Percentiles rank a stretch among this genome's conserved stretches.
Evolutionary conservation across 2,329 filamentous ascomycete species (phyloP).

Genomic region (Talaromyces sp.): DNA sequence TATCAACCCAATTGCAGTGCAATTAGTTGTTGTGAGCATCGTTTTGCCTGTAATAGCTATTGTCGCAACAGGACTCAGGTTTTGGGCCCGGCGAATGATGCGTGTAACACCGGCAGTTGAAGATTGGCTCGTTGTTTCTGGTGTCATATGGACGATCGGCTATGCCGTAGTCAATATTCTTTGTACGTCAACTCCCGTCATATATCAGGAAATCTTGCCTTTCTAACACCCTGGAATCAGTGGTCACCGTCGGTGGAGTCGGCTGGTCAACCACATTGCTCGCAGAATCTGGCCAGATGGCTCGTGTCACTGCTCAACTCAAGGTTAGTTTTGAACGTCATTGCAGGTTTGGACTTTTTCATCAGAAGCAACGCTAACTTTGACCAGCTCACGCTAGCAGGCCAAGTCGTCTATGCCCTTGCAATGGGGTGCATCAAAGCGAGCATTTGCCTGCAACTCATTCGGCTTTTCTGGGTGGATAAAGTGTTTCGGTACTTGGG

Average conservation of each 20-base stretch:
- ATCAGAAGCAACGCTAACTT: too few relatives aligned
- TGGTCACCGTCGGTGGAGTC: constrained; percentile 1
- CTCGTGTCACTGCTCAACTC: neutral
- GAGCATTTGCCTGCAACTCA: constrained; percentile 2
- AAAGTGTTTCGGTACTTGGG: neutral
- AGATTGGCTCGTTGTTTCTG: constrained; percentile 2
- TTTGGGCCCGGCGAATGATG: constrained; percentile 1
- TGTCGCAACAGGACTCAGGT: constrained; percentile 1
- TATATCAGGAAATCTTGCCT: neutral
- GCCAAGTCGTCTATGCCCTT: constrained; percentile 4
- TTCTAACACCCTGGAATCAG: neutral
- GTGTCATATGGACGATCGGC: constrained; percentile 1
- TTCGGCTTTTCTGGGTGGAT: neutral
- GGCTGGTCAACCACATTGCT: constrained; percentile 1
- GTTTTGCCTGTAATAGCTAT: neutral
- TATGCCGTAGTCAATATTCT: constrained; percentile 2
- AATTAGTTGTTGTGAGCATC: neutral
- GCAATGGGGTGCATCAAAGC: constrained; percentile 3
- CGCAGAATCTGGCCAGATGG: neutral
- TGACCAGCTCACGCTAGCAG: neutral
- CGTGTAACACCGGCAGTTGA: neutral
- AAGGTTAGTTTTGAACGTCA: too few relatives aligned
- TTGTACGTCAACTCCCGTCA: neutral
- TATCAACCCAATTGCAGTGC: neutral
- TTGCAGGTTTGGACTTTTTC: too few relatives aligned